Evolutionary conservation across 1,139 yeast genomes (phyloP).

Genomic region (Diutina catenulata): DNA sequence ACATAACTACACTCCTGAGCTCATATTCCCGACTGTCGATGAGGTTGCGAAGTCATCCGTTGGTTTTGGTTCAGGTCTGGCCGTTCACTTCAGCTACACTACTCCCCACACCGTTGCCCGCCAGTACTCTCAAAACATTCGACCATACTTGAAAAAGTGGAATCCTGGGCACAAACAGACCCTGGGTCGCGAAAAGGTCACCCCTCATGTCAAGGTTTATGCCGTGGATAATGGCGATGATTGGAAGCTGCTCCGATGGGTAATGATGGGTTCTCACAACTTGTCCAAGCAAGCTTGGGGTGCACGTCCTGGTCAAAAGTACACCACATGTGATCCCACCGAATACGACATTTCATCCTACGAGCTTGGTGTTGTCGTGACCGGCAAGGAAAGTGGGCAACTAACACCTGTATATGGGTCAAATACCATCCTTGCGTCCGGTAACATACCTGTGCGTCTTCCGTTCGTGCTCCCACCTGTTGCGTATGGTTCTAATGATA

Average conservation of each 20-base stretch:
- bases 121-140: slow-evolving; percentile 23
- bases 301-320: not conserved
- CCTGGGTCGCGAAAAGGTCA: slow-evolving; percentile 23
- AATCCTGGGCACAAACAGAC: slow-evolving; percentile 8
- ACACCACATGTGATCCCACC: slow-evolving; percentile 13
- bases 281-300: slow-evolving; percentile 69
- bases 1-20: slow-evolving; percentile 28
- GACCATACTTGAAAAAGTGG: slow-evolving; percentile 27
- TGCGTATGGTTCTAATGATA: slow-evolving; percentile 26
- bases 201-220: slow-evolving; percentile 31
- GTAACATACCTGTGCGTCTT: slow-evolving; percentile 26
- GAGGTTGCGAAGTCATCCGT: slow-evolving; percentile 34
- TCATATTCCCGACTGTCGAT: slow-evolving; percentile 42
- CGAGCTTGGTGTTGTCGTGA: slow-evolving; percentile 45
- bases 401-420: slow-evolving; percentile 28
- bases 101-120: slow-evolving; percentile 13
- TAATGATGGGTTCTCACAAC: slow-evolving; percentile 55
- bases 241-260: slow-evolving; percentile 46
- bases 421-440: slow-evolving; percentile 16
- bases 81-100: slow-evolving; percentile 38
- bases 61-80: slow-evolving; percentile 41
- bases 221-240: slow-evolving; percentile 35
- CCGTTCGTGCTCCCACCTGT: slow-evolving; percentile 45
- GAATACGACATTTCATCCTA: slow-evolving; percentile 26
- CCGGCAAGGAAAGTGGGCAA: slow-evolving; percentile 11